phyloP scores from a whole-genome alignment of 495 filamentous ascomycete genomes.

The Elaphomyces granulatus region DNA sequence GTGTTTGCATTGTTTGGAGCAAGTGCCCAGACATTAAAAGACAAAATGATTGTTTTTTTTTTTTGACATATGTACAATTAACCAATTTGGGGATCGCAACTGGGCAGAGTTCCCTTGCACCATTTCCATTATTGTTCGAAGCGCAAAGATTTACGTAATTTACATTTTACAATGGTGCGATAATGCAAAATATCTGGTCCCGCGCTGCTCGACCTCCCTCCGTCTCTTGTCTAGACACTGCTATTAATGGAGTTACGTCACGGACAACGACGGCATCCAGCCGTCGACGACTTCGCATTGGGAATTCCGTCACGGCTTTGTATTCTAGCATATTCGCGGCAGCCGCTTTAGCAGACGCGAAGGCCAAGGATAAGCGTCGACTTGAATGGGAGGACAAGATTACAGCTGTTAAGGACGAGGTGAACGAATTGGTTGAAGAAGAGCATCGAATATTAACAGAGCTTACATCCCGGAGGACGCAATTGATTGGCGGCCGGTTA shows the following conservation, averaged over 20 bases:
- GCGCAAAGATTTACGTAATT: too few relatives aligned
- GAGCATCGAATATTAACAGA: conserved; percentile 24
- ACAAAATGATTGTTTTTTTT: too few relatives aligned
- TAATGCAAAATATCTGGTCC: conserved; percentile 61
- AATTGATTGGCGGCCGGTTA: conserved; percentile 9
- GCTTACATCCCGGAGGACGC: conserved; percentile 15
- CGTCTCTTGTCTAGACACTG: conserved; percentile 42
- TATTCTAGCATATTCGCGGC: conserved; percentile 60
- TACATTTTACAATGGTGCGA: conserved; percentile 26
- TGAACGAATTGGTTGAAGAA: conserved; percentile 29
- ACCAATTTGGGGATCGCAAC: too few relatives aligned
- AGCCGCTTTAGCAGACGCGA: conserved; percentile 52
- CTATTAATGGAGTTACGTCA: conserved; percentile 34
- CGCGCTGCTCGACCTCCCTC: conserved; percentile 45
- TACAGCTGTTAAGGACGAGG: conserved; percentile 32
- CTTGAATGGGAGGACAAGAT: conserved; percentile 49
- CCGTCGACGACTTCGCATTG: conserved; percentile 36
- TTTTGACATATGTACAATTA: too few relatives aligned
- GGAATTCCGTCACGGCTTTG: conserved; percentile 52
- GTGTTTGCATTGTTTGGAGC: too few relatives aligned
- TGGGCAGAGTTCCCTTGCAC: too few relatives aligned
- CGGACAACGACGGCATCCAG: conserved; percentile 37
- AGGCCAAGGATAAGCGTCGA: conserved; percentile 44
- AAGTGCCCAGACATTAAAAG: too few relatives aligned
- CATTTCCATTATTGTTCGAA: not conserved